Conservation (phyloP, 192 early-diverging fungal genomes). For the Coemansia sp. region DNA sequence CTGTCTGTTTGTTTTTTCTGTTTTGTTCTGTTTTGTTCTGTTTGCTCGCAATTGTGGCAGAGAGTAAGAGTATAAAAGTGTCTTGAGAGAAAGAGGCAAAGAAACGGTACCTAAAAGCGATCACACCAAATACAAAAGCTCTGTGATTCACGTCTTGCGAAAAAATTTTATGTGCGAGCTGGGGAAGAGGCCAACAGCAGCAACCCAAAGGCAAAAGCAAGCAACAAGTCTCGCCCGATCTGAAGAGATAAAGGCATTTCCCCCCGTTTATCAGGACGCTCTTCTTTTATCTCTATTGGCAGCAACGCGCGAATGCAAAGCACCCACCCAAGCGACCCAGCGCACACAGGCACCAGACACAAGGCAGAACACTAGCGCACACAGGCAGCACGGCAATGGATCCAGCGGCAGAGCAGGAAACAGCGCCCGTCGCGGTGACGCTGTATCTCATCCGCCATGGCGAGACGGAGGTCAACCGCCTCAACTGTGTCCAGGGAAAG, state of each 20-base stretch:
- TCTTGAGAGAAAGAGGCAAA: neutral
- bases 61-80: neutral
- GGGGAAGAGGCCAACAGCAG: too few relatives aligned
- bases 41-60: neutral
- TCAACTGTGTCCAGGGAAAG: slow-evolving; percentile 45
- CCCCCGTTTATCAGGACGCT: too few relatives aligned
- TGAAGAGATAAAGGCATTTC: too few relatives aligned
- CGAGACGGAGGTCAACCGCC: slow-evolving; percentile 50
- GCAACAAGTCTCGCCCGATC: too few relatives aligned
- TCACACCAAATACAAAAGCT: too few relatives aligned
- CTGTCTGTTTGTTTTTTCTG: too few relatives aligned
- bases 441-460: slow-evolving; percentile 51
- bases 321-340: neutral
- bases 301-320: neutral
- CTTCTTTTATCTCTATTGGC: neutral
- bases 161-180: too few relatives aligned
- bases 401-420: slow-evolving; percentile 3
- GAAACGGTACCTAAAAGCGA: too few relatives aligned
- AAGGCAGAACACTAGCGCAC: neutral
- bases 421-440: slow-evolving; percentile 10
- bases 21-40: neutral
- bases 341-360: neutral
- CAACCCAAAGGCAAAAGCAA: too few relatives aligned
- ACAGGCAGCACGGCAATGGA: neutral
- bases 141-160: too few relatives aligned